Conservation (phyloP, 768 basidiomycete species). For the Phylloporus sp. region DNA sequence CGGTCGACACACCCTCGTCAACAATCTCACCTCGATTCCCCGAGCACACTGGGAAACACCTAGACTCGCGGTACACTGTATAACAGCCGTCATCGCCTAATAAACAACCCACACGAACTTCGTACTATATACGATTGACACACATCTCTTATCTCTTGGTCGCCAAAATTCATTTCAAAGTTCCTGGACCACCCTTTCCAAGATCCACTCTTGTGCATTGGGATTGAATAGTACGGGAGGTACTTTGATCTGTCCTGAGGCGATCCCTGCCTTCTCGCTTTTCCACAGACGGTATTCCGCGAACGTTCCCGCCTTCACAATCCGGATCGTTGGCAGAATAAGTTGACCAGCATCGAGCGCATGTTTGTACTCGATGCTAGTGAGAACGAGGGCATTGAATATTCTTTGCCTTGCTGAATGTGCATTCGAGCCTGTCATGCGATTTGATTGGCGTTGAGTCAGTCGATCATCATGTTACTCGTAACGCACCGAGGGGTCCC, state of each 20-base stretch:
- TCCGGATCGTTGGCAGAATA: slow-evolving; percentile 16
- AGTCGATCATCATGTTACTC: neutral
- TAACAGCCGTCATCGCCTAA: no score
- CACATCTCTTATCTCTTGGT: no score
- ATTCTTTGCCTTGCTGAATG: slow-evolving; percentile 1
- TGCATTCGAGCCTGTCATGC: slow-evolving; percentile 1
- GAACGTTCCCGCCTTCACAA: slow-evolving; percentile 16
- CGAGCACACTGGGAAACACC: no score
- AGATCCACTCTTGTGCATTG: slow-evolving; percentile 9
- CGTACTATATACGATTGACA: no score
- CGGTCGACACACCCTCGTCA: no score
- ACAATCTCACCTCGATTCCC: no score
- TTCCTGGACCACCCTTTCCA: slow-evolving; percentile 13
- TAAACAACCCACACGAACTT: no score
- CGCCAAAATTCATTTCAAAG: no score
- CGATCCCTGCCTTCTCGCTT: neutral
- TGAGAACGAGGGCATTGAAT: slow-evolving; percentile 7
- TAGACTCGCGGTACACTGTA: no score
- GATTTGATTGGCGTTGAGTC: neutral
- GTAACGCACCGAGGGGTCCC: slow-evolving; percentile 8
- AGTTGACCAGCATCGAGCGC: neutral
- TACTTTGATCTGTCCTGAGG: slow-evolving; percentile 13
- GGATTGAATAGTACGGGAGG: slow-evolving; percentile 6
- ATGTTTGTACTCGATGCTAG: neutral
- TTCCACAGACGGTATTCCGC: slow-evolving; percentile 11